Conservation (phyloP, 345 rosid species). For the Clausena lansium region DNA sequence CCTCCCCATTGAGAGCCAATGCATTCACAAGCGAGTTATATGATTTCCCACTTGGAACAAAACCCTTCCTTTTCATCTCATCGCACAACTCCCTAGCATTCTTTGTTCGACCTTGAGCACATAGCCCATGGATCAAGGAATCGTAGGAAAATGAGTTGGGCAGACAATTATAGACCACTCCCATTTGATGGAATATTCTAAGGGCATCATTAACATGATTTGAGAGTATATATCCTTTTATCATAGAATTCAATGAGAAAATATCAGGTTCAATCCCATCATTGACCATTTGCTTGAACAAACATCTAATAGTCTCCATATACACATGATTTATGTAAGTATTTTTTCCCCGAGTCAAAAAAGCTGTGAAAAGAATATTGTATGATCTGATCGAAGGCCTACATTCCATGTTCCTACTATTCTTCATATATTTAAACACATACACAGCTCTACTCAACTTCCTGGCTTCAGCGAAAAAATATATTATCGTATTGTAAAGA, state of each 20-base stretch:
- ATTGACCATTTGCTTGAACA: slow-evolving; percentile 80
- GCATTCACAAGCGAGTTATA: slow-evolving; percentile 86
- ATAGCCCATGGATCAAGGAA: slow-evolving; percentile 80
- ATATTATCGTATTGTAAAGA: slow-evolving; percentile 65
- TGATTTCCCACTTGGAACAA: slow-evolving; percentile 65
- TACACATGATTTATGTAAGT: slow-evolving; percentile 70
- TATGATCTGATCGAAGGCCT: slow-evolving; percentile 75
- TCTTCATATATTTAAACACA: slow-evolving; percentile 75
- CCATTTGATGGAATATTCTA: slow-evolving; percentile 91
- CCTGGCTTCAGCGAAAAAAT: slow-evolving; percentile 74
- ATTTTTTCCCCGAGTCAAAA: slow-evolving; percentile 72
- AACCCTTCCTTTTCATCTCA: slow-evolving; percentile 78
- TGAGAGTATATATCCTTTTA: slow-evolving; percentile 83
- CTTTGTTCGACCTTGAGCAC: slow-evolving; percentile 75
- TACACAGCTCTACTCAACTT: slow-evolving; percentile 81
- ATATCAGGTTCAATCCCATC: slow-evolving; percentile 83
- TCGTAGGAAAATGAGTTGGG: slow-evolving; percentile 82
- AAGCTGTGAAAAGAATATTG: slow-evolving; percentile 70
- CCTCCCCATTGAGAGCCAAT: slow-evolving; percentile 65
- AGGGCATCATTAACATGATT: slow-evolving; percentile 92
- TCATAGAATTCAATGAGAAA: slow-evolving; percentile 61
- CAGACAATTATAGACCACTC: slow-evolving; percentile 55
- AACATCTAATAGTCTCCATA: slow-evolving; percentile 73
- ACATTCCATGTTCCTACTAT: slow-evolving; percentile 52
- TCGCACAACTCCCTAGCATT: slow-evolving; percentile 71